Conservation (phyloP, 73 alveolate genomes). For the Paramecium biaurelia region DNA sequence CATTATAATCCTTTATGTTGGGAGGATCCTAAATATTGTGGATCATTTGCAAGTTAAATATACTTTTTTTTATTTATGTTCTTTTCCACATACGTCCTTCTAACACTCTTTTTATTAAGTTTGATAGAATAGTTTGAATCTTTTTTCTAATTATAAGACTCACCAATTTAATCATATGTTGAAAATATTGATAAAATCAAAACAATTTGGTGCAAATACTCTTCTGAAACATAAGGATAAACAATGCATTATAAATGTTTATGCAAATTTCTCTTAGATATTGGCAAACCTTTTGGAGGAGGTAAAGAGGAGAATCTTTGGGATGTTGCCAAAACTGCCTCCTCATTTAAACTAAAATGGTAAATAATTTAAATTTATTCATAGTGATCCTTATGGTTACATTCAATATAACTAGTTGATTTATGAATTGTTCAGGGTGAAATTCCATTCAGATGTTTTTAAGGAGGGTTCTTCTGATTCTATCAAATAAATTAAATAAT, state of each 20-base stretch:
- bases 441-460: conserved; percentile 16
- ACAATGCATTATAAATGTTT: not conserved
- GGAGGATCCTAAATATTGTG: conserved; percentile 44
- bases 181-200: conserved; percentile 38
- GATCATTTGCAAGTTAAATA: not conserved
- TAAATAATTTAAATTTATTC: not conserved
- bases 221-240: not conserved
- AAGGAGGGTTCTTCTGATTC: not conserved
- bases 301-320: not conserved
- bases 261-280: not conserved
- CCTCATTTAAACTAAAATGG: not conserved
- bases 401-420: not conserved
- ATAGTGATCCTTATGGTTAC: conserved; percentile 21
- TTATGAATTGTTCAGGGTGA: conserved; percentile 17
- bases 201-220: conserved; percentile 44
- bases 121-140: conserved; percentile 21
- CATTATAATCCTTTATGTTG: conserved; percentile 22
- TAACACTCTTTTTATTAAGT: conserved; percentile 16
- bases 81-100: not conserved
- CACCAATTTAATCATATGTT: not conserved
- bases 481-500: not conserved
- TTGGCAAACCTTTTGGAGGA: conserved; percentile 31
- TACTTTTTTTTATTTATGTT: not conserved
- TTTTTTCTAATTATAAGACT: not conserved
- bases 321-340: conserved; percentile 44